Evolutionary conservation across 2,329 filamentous ascomycete genomes (phyloP), one percentile per base, ranked within the genome.

Genomic region (Juglanconis juglandina): DNA sequence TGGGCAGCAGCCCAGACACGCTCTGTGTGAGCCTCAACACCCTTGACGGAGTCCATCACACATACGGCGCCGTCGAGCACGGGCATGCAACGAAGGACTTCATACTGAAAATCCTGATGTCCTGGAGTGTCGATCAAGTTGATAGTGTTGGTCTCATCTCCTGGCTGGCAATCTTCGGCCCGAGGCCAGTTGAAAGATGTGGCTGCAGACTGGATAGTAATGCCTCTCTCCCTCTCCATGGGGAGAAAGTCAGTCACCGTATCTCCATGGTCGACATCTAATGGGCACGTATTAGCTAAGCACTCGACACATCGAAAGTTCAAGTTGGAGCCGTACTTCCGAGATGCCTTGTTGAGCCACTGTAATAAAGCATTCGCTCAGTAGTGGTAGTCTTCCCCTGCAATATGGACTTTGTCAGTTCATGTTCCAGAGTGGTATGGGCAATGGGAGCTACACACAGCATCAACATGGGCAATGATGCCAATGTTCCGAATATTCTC

Each of bases 381-480:
- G 95, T 98, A 0, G 95, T 99, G 0, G 95, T 98, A 1, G 95
- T 99, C 80, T 99, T 99, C 8, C 95, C 95, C 83, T 86, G 56
- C 2, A 46, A 34, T 7, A 44, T 37, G 7, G 13, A 10, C 13
- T 39, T 1, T 14, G 13, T 37, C n/a, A 47, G 55, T 17, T 30
- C 17, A 30, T 35, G 2, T 2, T 37, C 34, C 13, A n/a, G 5
- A 13, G 41, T 10, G 4, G 14, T 10, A 1, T 2, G 37, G 41
- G 41, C 34, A 57, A n/a, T 34, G 34, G 14, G 4, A 65, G 66
- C 9, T 11, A 73, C 81, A 58, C 73, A 86, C 83, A 59, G 95
- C 95, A 86, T 98, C 95, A 66, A 99, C 96, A 74, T 99, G 95
- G 62, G 95, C 95, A 73, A 99, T 97, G 67, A 99, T 98, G 63